Percentiles rank a stretch among this genome's conserved stretches.
Evolutionary conservation across 2,329 filamentous ascomycete species (phyloP).

Genomic region (Davidsoniella australis): DNA sequence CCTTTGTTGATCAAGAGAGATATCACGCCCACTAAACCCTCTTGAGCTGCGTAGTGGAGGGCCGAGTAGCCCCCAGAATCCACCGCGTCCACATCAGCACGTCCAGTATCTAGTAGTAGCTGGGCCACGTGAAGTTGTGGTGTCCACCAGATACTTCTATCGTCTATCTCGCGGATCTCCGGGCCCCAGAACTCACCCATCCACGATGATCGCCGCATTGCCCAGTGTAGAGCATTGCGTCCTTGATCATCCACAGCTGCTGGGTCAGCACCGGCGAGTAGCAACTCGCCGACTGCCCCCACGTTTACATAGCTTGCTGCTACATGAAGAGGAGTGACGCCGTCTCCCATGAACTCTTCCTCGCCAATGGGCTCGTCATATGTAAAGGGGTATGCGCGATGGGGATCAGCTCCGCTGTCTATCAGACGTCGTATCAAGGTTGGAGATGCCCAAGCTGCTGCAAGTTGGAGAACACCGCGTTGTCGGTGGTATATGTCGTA

Average conservation of each 20-base stretch:
- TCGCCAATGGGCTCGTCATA: conserved; percentile 1
- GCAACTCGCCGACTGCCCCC: not conserved
- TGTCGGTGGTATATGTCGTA: not conserved
- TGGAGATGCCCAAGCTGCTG: conserved; percentile 2
- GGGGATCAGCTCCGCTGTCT: not conserved
- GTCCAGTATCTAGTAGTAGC: not conserved
- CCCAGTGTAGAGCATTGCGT: conserved; percentile 4
- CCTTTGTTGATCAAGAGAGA: conserved; percentile 1
- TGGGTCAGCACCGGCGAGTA: conserved; percentile 2
- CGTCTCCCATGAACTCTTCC: not conserved
- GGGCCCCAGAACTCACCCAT: conserved; percentile 6
- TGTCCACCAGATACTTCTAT: not conserved
- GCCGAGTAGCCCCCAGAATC: conserved; percentile 1
- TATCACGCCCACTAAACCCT: conserved; percentile 1
- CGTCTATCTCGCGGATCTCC: not conserved
- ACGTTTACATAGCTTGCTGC: conserved; percentile 1
- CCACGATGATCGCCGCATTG: conserved; percentile 5
- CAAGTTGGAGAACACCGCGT: not conserved
- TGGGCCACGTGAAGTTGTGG: not conserved
- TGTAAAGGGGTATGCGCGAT: conserved; percentile 1
- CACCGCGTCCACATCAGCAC: not conserved
- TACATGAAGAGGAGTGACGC: conserved; percentile 3
- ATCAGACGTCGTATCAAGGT: not conserved
- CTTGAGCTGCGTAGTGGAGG: conserved; percentile 3
- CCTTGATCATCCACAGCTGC: not conserved